phyloP scores from a whole-genome alignment of 1,139 yeast species.

The Fermentozyma sake region DNA sequence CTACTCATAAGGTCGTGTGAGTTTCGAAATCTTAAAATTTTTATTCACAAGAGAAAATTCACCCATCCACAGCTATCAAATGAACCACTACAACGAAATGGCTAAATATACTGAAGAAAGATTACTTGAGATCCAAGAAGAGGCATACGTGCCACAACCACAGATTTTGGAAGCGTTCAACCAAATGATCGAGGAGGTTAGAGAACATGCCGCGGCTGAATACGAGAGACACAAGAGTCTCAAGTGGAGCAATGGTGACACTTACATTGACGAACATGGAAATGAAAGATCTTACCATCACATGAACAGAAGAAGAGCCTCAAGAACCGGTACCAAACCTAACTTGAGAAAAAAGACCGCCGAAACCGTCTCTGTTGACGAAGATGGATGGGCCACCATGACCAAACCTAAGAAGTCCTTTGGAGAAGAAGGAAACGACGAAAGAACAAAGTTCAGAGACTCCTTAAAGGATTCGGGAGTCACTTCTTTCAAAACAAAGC shows the following conservation, averaged over 20 bases:
- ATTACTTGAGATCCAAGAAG: slow-evolving; percentile 52
- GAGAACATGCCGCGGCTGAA: slow-evolving; percentile 38
- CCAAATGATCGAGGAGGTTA: slow-evolving; percentile 61
- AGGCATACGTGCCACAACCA: slow-evolving; percentile 57
- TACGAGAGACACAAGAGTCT: slow-evolving; percentile 24
- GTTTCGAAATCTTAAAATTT: too few relatives aligned
- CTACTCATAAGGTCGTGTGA: too few relatives aligned
- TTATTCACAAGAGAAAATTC: too few relatives aligned
- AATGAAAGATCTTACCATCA: slow-evolving; percentile 46
- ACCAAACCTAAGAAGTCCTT: slow-evolving; percentile 48
- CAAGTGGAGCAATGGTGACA: slow-evolving; percentile 42
- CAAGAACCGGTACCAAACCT: slow-evolving; percentile 46
- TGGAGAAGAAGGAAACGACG: slow-evolving; percentile 46
- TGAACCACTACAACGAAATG: slow-evolving; percentile 35
- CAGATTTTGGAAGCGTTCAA: slow-evolving; percentile 62
- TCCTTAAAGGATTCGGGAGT: slow-evolving; percentile 31
- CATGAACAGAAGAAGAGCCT: slow-evolving; percentile 58
- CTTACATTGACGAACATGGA: slow-evolving; percentile 46
- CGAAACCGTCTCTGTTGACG: slow-evolving; percentile 55
- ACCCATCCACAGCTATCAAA: too few relatives aligned
- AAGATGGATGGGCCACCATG: slow-evolving; percentile 79
- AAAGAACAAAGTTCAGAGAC: slow-evolving; percentile 46
- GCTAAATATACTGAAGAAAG: slow-evolving; percentile 69
- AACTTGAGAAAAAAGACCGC: slow-evolving; percentile 56
- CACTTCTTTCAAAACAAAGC: slow-evolving; percentile 47